Percentiles rank a stretch among this genome's conserved stretches.
These are phyloP conservation scores for Fragaria ananassa DNA, from an alignment of 306 rosid species.

Conservation along the genomic window DNA sequence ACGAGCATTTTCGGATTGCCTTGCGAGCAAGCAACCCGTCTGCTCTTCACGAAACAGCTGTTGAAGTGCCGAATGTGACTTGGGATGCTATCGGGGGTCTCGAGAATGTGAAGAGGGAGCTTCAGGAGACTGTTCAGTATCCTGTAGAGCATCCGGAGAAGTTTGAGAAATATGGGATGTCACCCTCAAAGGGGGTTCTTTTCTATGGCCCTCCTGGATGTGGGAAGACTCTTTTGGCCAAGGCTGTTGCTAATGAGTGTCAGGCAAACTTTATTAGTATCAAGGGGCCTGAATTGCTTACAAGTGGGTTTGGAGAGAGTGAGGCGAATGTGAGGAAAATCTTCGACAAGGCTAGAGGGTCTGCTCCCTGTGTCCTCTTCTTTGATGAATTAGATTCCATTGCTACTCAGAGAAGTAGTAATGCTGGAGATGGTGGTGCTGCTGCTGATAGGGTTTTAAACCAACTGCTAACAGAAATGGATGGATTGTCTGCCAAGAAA, in stretches of 20 bases:
- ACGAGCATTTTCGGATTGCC: background rate
- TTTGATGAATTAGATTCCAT: slow-evolving; percentile 11
- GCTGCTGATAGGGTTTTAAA: slow-evolving; percentile 1
- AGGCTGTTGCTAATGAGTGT: slow-evolving; percentile 10
- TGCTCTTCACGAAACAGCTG: slow-evolving; percentile 5
- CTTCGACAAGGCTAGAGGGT: slow-evolving; percentile 12
- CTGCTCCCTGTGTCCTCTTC: slow-evolving; percentile 14
- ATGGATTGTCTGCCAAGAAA: slow-evolving; percentile 10
- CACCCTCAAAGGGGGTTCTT: slow-evolving; percentile 1
- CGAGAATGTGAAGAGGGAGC: slow-evolving; percentile 1
- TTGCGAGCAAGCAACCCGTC: background rate
- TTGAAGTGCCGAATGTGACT: background rate
- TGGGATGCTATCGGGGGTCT: slow-evolving; percentile 1
- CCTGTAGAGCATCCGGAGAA: background rate
- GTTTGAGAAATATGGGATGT: slow-evolving; percentile 4
- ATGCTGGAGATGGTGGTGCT: background rate
- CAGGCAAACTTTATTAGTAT: slow-evolving; percentile 1
- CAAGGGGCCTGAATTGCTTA: slow-evolving; percentile 10
- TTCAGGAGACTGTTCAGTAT: background rate
- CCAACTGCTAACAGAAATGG: slow-evolving; percentile 2
- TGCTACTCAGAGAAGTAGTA: slow-evolving; percentile 5
- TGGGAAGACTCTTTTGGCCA: slow-evolving; percentile 7
- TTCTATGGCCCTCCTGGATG: slow-evolving; percentile 11
- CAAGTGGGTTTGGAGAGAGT: slow-evolving; percentile 10
- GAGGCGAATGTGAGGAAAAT: slow-evolving; percentile 11